These are phyloP conservation scores for Astragalus membranaceus DNA, from an alignment of 306 rosid species.

Conservation along the genomic window DNA sequence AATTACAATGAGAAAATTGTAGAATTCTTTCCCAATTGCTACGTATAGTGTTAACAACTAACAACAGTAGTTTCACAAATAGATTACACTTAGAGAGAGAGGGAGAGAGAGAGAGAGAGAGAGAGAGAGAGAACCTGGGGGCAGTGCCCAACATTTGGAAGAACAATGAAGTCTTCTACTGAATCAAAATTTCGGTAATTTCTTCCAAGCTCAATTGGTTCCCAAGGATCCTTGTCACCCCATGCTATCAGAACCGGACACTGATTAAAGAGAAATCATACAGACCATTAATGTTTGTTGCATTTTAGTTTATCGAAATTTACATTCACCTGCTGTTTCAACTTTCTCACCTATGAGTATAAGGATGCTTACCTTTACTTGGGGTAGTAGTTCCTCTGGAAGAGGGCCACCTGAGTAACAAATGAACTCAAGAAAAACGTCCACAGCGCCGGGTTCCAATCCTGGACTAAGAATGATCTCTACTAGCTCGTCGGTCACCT, in stretches of 20 bases:
- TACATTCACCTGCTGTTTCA: background rate
- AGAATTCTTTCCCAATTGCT: no score
- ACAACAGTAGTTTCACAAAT: background rate
- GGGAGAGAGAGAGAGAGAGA: background rate
- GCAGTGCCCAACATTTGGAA: conserved; percentile 95
- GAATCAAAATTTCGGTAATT: conserved; percentile 51
- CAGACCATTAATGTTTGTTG: background rate
- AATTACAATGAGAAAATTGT: no score
- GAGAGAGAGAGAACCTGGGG: conserved; percentile 65
- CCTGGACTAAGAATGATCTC: conserved; percentile 82
- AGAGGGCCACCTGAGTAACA: conserved; percentile 96
- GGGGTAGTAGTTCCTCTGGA: conserved; percentile 90
- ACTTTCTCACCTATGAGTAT: background rate
- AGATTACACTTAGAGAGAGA: background rate
- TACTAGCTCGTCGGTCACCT: conserved; percentile 86
- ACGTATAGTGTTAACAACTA: no score
- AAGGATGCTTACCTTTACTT: conserved; percentile 50
- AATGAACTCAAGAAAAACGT: conserved; percentile 87
- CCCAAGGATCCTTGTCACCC: conserved; percentile 99
- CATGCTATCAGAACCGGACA: conserved; percentile 88
- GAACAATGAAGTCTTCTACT: conserved; percentile 79
- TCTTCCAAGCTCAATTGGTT: conserved; percentile 82
- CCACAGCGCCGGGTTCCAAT: conserved; percentile 87
- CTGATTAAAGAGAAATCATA: conserved; percentile 32
- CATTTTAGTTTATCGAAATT: conserved; percentile 15